Evolutionary conservation across 257 asterid species (phyloP), one percentile per base, ranked within the genome.

Genomic region (Scutellaria minor): DNA sequence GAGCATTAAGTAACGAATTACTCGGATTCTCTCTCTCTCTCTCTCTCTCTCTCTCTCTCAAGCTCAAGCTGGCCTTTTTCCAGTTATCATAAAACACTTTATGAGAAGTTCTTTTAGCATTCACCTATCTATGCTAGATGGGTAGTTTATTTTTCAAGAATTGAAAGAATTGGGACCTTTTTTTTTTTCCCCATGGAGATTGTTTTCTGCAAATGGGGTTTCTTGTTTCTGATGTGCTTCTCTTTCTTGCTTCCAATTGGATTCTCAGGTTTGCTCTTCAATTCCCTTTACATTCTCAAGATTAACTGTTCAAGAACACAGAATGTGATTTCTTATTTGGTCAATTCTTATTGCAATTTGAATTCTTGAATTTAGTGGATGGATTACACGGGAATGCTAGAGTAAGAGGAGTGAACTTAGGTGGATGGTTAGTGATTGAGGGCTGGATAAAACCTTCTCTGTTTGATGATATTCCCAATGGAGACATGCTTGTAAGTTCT

Each of bases 391-490:
- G 83, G 46, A 73, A 76, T 77, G 71, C 86, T 68, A 84, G 82
- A 80, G 94, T 86, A 51, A 81, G 91, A 82, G 97, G 91, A 68
- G 97, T 91, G 83, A 91, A 89, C 63, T 85, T 91, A 68, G 97
- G 97, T 73, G 96, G 97, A 64, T 89, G 97, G 97, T 78, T 91
- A 77, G 93, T 91, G 15, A 78, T 91, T 63, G 96, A 91, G 71
- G 95, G 95, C 10, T 91, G 95, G 96, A 91, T 91, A 66, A 89
- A 85, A 72, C 96, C 97, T 77, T 85, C 97, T 73, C 90, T 91
- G 8, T 91, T 85, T 77, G 85, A 84, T 75, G 92, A 69, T 27
- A 91, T 91, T 54, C 85, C 88, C 47, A 91, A 89, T 78, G 84
- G 85, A 44, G 95, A 91, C 70, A 87, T 87, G 97, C 87, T 91